Percentiles rank a stretch among this genome's conserved stretches.
These are phyloP conservation scores for Diplotaxis tenuifolia DNA, from an alignment of 345 rosid species.

Conservation along the genomic window DNA sequence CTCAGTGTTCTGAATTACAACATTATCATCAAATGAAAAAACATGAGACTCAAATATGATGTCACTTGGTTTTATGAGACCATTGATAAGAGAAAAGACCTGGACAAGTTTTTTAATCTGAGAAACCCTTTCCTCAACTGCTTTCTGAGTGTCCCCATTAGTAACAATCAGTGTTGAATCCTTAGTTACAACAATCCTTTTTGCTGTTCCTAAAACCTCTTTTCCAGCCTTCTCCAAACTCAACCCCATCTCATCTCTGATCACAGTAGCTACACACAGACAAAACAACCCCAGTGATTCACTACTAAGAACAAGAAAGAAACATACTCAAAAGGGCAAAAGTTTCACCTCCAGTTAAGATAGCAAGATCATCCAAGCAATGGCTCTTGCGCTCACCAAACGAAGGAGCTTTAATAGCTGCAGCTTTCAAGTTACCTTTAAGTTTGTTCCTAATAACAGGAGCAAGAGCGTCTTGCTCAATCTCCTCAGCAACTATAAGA, in stretches of 20 bases:
- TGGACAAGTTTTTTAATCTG: constrained; percentile 62
- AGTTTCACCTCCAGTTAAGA: constrained; percentile 74
- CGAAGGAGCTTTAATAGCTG: constrained; percentile 87
- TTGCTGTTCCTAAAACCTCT: constrained; percentile 76
- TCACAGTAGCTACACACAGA: constrained; percentile 63
- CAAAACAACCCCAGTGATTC: constrained; percentile 5
- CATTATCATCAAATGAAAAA: not conserved
- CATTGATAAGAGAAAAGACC: constrained; percentile 41
- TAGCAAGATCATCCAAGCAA: constrained; percentile 84
- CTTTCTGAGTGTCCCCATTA: constrained; percentile 61
- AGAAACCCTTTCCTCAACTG: constrained; percentile 73
- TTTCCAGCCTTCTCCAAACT: constrained; percentile 70
- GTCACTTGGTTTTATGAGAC: constrained; percentile 13
- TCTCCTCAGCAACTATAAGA: constrained; percentile 73
- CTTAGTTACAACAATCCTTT: constrained; percentile 65
- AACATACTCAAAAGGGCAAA: not conserved
- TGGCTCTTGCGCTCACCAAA: constrained; percentile 90
- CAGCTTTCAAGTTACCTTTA: constrained; percentile 71
- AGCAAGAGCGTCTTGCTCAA: constrained; percentile 81
- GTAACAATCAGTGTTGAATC: constrained; percentile 81
- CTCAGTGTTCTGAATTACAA: constrained; percentile 60
- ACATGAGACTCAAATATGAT: constrained; percentile 8
- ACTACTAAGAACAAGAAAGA: not conserved
- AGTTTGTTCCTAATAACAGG: constrained; percentile 81
- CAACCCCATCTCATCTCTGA: constrained; percentile 79